Base-by-base conservation (phyloP, 2,329 filamentous ascomycete genomes). In the Thelonectria rubi region DNA sequence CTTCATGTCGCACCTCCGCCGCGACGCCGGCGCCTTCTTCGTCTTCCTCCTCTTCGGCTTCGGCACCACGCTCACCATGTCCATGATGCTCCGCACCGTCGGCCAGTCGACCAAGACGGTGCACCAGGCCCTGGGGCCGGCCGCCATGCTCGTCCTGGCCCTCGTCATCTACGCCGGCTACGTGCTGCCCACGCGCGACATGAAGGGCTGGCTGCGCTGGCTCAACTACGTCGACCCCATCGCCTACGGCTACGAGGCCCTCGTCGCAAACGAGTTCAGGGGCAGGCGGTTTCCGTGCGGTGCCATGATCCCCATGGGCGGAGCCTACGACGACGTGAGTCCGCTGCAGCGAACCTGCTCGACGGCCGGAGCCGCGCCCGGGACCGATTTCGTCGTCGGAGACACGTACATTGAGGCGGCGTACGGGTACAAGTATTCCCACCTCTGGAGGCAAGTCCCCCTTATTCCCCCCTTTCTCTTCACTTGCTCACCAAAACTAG, bases 221-320 rank as follows among this genome's bases (percentile, higher is more conserved):
- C 86, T 90, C 61, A 85, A 84, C 62, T 88, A 87, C 67, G 76
- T 89, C 45, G 83, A 89, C 61, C 86, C 86, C 10, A 81, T 90
- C 17, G 82, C 82, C 2, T 90, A 90, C 64, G 85, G 50, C 1
- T 67, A 63, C 30, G 68, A 70, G 46, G 50, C 55, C 1, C 43
- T 69, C 10, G 57, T 65, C 5, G 52, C 54, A 9, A 65, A 60
- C 24, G 63, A 65, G 69, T 66, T 70, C n/a, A 46, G 47, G 12
- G 42, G 53, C 7, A 39, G 62, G 8, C 37, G 24, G 3, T 66
- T 66, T 11, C 47, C 40, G 8, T 66, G 64, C 14, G 14, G 24
- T 11, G 50, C 10, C 5, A 60, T 65, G 51, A 32, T 61, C 11
- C 57, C 61, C 12, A 56, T 48, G 51, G 60, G 58, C 11, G 54